Evolutionary conservation across 352 stramenopile genomes (phyloP), one percentile per base, ranked within the genome.

Genomic region (Phytopythium vexans): DNA sequence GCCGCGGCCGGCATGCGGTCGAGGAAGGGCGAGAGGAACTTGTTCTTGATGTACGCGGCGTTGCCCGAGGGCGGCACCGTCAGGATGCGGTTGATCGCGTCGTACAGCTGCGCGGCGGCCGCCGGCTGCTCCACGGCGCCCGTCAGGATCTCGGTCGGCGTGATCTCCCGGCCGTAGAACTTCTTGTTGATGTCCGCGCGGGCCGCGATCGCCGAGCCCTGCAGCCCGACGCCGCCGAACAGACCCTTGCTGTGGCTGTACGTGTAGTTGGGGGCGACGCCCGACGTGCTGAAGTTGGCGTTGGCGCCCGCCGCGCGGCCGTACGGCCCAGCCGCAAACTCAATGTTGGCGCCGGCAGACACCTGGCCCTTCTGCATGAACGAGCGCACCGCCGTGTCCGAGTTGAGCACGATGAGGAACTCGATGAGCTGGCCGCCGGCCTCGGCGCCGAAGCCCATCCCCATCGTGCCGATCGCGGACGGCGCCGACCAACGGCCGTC

Each of bases 401-500:
- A 98, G 87, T 98, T 98, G 36, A 98, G 73, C 41, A 98, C 86
- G 60, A 95, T 86, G 80, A 95, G 74, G 52, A 93, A 92, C 70
- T 92, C 82, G 55, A 93, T 90, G 61, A 93, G 61, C 62, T 95
- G 75, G 12, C 75, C 85, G 48, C 85, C 85, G 41, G 87, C 60
- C 65, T 95, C 81, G 38, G 78, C 72, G 39, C 85, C 85, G 62
- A 89, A 82, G 56, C 86, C 89, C 73, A 98, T 91, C 43, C 93
- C 93, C 27, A 82, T 78, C 32, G 94, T 92, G 43, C 87, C 94
- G 60, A 99, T 98, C 6, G 95, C 94, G 21, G 86, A 97, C 12
- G 96, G 96, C 12, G 95, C 93, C 41, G 89, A 98, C 95, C 96
- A 98, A 43, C 88, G 91, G 10, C 95, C 94, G 67, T 98, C 92